Base-by-base conservation (phyloP, 805 yeast species). In the Cyberlindnera lachancei region DNA sequence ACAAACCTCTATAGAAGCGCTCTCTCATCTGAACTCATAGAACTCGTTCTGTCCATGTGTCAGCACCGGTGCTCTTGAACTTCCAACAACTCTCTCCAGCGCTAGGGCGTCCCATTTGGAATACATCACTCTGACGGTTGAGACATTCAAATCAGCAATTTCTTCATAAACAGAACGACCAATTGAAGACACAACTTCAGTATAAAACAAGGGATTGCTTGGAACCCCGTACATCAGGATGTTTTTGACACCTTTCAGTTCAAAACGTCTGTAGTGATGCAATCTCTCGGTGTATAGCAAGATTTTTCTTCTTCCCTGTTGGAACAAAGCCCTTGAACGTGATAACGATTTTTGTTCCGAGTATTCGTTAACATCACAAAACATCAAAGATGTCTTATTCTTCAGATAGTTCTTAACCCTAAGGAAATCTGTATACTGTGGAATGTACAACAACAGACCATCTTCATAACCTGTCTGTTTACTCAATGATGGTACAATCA, bases 241-340 rank as follows among this genome's bases (percentile, higher is more conserved):
- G 35, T 78, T 81, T 50, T 82, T 79, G 15, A 85, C 95, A 18
- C 97, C 97, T 37, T 70, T 73, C 31, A 92, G 65, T 36, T 83
- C 88, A 55, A 72, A 88, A 32, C 97, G 69, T 42, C 95, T 74
- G 63, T 78, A 92, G 52, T 85, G 92, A 56, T 92, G 97, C 53
- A 90, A 63, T 67, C 98, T 79, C 50, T 90, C 97, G 0, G 96
- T 84, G 58, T 90, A 90, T n/a, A 92, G 58, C 62, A 92, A 54
- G 18, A 90, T 68, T 47, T 82, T 79, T 19, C 64, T 61, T 35
- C 77, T 68, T 3, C 75, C 73, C 25, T 73, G 67, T 20, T 70
- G 73, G 52, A 92, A 92, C 23, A 68, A 59, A 7, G 84, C 69
- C 43, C 97, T 68, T 14, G 78, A 73, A 29, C 85, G 66, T 1